These are phyloP conservation scores for Kodamaea jinghongensis DNA, from an alignment of 805 yeast species.

Conservation along the genomic window DNA sequence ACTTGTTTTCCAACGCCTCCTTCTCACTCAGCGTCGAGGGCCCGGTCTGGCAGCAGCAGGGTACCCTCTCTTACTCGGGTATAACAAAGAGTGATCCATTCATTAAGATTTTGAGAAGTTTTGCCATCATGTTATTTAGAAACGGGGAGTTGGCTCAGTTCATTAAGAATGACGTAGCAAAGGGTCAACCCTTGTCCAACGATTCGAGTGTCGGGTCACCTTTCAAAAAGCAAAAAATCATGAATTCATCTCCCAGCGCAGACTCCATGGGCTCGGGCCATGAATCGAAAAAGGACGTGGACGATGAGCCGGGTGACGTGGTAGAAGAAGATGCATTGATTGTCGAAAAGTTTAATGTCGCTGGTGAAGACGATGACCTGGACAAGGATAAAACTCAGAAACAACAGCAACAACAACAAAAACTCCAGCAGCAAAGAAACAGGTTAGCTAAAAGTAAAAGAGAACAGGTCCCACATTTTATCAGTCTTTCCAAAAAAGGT, in stretches of 20 bases:
- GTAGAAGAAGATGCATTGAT: slow-evolving; percentile 30
- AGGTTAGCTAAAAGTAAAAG: background rate
- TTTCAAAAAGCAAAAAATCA: slow-evolving; percentile 5
- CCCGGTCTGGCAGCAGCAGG: slow-evolving; percentile 38
- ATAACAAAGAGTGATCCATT: slow-evolving; percentile 40
- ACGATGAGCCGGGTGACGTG: slow-evolving; percentile 16
- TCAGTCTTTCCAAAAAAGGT: slow-evolving; percentile 11
- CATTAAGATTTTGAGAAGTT: slow-evolving; percentile 35
- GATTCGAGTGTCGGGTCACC: background rate
- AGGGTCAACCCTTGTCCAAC: slow-evolving; percentile 7
- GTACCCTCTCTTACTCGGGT: slow-evolving; percentile 38
- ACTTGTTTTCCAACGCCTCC: slow-evolving; percentile 34
- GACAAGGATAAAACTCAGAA: slow-evolving; percentile 6
- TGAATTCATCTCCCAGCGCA: slow-evolving; percentile 3
- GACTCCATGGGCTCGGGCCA: slow-evolving; percentile 6
- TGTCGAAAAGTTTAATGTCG: slow-evolving; percentile 22
- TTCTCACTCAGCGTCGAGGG: slow-evolving; percentile 37
- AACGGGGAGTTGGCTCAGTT: slow-evolving; percentile 35
- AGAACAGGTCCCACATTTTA: slow-evolving; percentile 5
- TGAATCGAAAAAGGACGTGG: slow-evolving; percentile 10
- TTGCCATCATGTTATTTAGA: slow-evolving; percentile 29
- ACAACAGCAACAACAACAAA: slow-evolving; percentile 1
- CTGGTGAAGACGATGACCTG: slow-evolving; percentile 8
- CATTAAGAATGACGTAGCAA: slow-evolving; percentile 18
- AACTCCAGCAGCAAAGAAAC: slow-evolving; percentile 4